Conservation (phyloP, 2,329 filamentous ascomycete species). For the Fusarium caatingaense region DNA sequence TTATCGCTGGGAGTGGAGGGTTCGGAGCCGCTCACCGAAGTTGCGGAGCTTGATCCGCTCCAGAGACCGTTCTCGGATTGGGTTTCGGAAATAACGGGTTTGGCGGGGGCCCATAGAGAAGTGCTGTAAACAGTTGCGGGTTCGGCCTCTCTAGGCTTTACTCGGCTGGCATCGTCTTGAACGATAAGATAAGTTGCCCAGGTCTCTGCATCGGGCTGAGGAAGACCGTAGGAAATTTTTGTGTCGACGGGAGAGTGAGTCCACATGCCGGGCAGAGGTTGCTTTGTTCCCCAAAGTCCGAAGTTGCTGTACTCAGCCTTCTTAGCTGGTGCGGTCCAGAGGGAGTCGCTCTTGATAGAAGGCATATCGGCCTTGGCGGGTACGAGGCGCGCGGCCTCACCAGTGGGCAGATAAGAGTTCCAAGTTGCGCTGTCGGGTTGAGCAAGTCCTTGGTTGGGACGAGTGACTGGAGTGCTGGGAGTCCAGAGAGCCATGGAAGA, state of each 20-base stretch:
- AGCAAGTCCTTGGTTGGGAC: slow-evolving; percentile 47
- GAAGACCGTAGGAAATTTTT: slow-evolving; percentile 45
- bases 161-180: slow-evolving; percentile 38
- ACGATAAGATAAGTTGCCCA: slow-evolving; percentile 43
- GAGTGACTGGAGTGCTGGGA: slow-evolving; percentile 34
- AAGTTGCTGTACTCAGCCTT: slow-evolving; percentile 29
- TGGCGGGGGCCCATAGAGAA: slow-evolving; percentile 39
- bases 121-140: slow-evolving; percentile 38
- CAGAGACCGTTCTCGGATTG: slow-evolving; percentile 37
- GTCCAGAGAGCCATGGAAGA: slow-evolving; percentile 46
- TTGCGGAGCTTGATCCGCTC: slow-evolving; percentile 33
- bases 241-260: slow-evolving; percentile 25
- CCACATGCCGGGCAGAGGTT: slow-evolving; percentile 43
- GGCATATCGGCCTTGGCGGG: slow-evolving; percentile 45
- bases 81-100: slow-evolving; percentile 27
- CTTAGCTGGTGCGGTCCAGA: slow-evolving; percentile 50
- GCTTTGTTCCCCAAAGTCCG: slow-evolving; percentile 42
- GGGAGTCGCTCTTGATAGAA: slow-evolving; percentile 51
- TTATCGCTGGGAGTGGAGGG: slow-evolving; percentile 14
- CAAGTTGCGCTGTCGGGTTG: slow-evolving; percentile 55
- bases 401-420: slow-evolving; percentile 49
- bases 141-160: slow-evolving; percentile 42
- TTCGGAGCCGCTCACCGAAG: slow-evolving; percentile 28
- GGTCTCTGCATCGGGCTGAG: slow-evolving; percentile 47
- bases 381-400: slow-evolving; percentile 46